Conservation (phyloP, 176 grass and related monocot species). For the Eragrostis nindensis region DNA sequence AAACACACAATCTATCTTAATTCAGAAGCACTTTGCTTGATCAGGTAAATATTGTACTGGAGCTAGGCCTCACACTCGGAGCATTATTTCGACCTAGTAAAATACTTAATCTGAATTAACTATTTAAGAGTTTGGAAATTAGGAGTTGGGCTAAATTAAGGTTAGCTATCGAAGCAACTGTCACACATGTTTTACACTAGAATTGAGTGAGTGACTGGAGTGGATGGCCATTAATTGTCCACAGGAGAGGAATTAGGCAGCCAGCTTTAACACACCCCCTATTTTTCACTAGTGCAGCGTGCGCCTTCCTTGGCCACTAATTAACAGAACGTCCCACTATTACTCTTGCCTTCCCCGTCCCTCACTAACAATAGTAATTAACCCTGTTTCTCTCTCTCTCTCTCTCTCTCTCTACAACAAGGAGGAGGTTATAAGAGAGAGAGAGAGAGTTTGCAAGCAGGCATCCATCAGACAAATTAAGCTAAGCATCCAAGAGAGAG, state of each 20-base stretch:
- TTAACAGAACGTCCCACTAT: slow-evolving; percentile 26
- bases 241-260: slow-evolving; percentile 30
- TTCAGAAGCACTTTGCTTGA: slow-evolving; percentile 12
- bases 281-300: slow-evolving; percentile 36
- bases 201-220: slow-evolving; percentile 13
- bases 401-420: slow-evolving; percentile 29
- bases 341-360: neutral
- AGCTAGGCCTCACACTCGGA: neutral
- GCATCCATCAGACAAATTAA: slow-evolving; percentile 23
- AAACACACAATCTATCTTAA: neutral
- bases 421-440: slow-evolving; percentile 39
- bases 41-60: neutral
- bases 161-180: slow-evolving; percentile 14
- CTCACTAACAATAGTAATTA: slow-evolving; percentile 54
- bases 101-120: neutral
- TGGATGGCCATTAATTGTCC: slow-evolving; percentile 24
- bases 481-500: slow-evolving; percentile 10
- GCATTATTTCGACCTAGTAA: neutral
- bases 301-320: slow-evolving; percentile 42
- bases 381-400: neutral
- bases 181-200: slow-evolving; percentile 43
- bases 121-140: neutral
- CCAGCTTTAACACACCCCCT: slow-evolving; percentile 35
- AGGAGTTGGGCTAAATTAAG: slow-evolving; percentile 34
- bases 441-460: slow-evolving; percentile 36